Evolutionary conservation across 148 eudicot species (phyloP).

Genomic region (Persicaria tinctoria): DNA sequence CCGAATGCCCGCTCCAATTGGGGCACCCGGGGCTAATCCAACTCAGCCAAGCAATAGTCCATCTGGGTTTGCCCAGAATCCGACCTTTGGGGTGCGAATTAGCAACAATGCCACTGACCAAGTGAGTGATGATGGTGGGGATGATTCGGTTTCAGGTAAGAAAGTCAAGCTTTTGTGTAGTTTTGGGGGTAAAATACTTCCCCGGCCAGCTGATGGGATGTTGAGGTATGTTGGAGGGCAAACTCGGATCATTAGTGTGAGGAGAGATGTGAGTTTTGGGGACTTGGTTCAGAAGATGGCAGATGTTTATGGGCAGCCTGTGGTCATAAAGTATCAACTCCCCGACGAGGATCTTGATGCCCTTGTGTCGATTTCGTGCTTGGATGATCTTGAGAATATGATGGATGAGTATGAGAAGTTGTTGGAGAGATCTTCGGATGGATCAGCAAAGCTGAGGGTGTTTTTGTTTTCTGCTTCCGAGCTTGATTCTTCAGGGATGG

Average conservation of each 20-base stretch:
- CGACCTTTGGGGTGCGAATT: conserved; percentile 20
- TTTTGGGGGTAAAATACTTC: conserved; percentile 88
- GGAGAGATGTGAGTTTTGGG: conserved; percentile 49
- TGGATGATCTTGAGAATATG: conserved; percentile 94
- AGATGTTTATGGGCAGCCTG: conserved; percentile 47
- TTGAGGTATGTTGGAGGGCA: conserved; percentile 94
- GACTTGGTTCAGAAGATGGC: conserved; percentile 70
- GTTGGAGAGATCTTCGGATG: conserved; percentile 58
- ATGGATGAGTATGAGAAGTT: conserved; percentile 91
- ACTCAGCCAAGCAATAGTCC: conserved; percentile 8
- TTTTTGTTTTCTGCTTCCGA: conserved; percentile 70
- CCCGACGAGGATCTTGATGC: conserved; percentile 96
- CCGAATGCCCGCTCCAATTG: conserved; percentile 29
- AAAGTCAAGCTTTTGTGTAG: conserved; percentile 90
- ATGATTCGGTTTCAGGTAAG: conserved; percentile 63
- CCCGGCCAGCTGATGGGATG: conserved; percentile 79
- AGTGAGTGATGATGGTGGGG: conserved; percentile 56
- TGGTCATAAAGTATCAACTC: conserved; percentile 75
- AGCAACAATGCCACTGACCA: conserved; percentile 43
- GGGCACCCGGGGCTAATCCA: conserved; percentile 12
- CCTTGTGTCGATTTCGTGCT: conserved; percentile 78
- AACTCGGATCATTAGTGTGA: conserved; percentile 73
- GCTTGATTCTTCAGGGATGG: conserved; percentile 45
- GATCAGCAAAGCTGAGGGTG: conserved; percentile 79
- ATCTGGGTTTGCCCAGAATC: conserved; percentile 10